phyloP scores from a whole-genome alignment of 1,284 basidiomycete genomes.

The Papiliotrema laurentii region DNA sequence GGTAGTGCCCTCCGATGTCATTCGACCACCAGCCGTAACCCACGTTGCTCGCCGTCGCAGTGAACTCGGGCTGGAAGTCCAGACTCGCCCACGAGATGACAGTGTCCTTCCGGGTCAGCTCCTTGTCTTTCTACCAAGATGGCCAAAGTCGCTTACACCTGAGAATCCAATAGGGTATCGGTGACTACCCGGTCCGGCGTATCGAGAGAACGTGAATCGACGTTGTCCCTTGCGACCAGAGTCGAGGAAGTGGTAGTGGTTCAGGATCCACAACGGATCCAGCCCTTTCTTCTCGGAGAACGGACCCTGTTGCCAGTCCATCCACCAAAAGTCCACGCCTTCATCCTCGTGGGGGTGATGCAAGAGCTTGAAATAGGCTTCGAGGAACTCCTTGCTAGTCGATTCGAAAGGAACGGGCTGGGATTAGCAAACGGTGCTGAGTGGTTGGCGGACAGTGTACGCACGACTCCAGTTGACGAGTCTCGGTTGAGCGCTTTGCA shows the following conservation, averaged over 20 bases:
- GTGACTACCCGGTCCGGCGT: constrained; percentile 20
- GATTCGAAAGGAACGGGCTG: constrained; percentile 20
- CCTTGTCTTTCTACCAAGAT: too few species aligned
- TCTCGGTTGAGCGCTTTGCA: constrained; percentile 19
- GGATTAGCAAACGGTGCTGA: background rate
- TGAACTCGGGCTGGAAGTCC: constrained; percentile 26
- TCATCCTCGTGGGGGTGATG: constrained; percentile 21
- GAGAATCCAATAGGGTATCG: constrained; percentile 28
- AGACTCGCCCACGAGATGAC: constrained; percentile 21
- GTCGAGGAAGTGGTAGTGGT: constrained; percentile 26
- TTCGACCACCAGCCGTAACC: constrained; percentile 24
- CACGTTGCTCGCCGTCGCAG: constrained; percentile 23
- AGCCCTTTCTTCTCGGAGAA: constrained; percentile 13
- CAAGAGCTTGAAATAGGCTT: constrained; percentile 17
- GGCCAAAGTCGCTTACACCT: constrained; percentile 8
- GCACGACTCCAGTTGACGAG: constrained; percentile 1
- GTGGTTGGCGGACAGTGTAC: background rate
- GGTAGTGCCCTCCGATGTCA: constrained; percentile 25
- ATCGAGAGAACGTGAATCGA: constrained; percentile 20
- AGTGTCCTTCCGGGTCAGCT: constrained; percentile 13
- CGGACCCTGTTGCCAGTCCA: constrained; percentile 26
- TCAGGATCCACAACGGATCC: constrained; percentile 24
- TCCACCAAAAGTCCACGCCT: constrained; percentile 30
- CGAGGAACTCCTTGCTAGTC: constrained; percentile 15
- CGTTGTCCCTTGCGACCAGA: constrained; percentile 11